Evolutionary conservation across 345 rosid genomes (phyloP), one percentile per base, ranked within the genome.

Genomic region (Mangifera indica): DNA sequence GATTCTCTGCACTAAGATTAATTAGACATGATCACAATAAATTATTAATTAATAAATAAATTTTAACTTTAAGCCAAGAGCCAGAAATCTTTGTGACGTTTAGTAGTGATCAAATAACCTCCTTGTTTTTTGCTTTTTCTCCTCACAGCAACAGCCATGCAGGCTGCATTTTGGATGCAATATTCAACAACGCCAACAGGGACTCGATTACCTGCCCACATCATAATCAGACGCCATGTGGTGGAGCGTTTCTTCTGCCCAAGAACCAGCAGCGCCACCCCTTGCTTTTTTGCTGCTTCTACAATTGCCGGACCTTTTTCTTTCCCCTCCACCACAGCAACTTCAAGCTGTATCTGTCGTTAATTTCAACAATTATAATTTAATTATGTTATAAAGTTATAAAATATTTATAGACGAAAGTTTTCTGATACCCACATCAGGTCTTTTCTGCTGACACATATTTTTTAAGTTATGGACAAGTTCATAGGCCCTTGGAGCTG

Each of bases 71-170:
- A 92, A 56, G 98, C 98, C 49, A 94, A 78, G 70, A 94, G 97
- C 98, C 98, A 92, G 83, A 94, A 94, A 80, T 94, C 98, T 79
- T 84, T 94, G 72, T 92, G 98, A 42, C 95, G 91, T 66, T 90
- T 94, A 15, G 98, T 94, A 77, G 97, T 94, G 75, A 94, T 91
- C 84, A 90, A 77, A 66, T 90, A 94, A 5, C 98, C 98, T 46
- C 98, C 98, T 58, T 81, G 83, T 74, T 83, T 92, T 77, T 89
- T 87, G 86, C 87, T 78, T 76, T 90, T 94, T 62, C 95, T 83
- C 53, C 97, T 84, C 37, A 94, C 97, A 12, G 95, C 97, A 63
- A 94, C 77, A 2, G 97, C 95, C 98, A 94, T 94, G 79, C 97
- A 91, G 12, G 72, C 78, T 0, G 98, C 89, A 57, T 92, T 90